Evolutionary conservation across 2,329 filamentous ascomycete species (phyloP).

Genomic region (Paraconiothyrium sp.): DNA sequence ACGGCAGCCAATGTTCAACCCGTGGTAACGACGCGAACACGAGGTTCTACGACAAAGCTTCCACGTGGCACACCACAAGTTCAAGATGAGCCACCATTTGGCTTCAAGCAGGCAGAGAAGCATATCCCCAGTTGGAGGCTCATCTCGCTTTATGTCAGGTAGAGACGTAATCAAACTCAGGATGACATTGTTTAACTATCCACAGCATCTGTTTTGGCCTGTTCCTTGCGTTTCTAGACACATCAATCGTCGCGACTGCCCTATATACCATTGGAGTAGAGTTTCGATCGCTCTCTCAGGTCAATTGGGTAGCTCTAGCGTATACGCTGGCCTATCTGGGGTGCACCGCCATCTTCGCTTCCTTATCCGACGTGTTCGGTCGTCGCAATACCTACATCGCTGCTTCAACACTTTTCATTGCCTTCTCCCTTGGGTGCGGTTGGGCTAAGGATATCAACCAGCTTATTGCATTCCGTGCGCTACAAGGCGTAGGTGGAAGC

Average conservation of each 20-base stretch:
- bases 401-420: constrained; percentile 9
- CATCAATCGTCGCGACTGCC: constrained; percentile 68
- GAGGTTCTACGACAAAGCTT: not conserved
- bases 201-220: constrained; percentile 62
- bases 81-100: not conserved
- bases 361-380: constrained; percentile 14
- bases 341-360: constrained; percentile 52
- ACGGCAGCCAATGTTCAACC: not conserved
- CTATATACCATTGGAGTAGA: constrained; percentile 65
- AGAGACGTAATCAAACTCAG: not conserved
- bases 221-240: constrained; percentile 68
- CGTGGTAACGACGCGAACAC: not conserved
- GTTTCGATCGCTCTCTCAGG: constrained; percentile 51
- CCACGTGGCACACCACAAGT: not conserved
- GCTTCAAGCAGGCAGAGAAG: not conserved
- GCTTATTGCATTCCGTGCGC: constrained; percentile 21
- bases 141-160: constrained; percentile 14
- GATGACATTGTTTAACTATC: not conserved
- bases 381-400: constrained; percentile 7
- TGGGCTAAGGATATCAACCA: constrained; percentile 3
- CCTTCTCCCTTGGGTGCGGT: constrained; percentile 16
- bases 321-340: constrained; percentile 63
- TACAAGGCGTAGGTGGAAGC: constrained; percentile 22
- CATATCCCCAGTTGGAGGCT: constrained; percentile 10
- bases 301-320: constrained; percentile 33